Evolutionary conservation across 129 eudicot species (phyloP), one percentile per base, ranked within the genome.

Genomic region (Oenanthe sinensis): DNA sequence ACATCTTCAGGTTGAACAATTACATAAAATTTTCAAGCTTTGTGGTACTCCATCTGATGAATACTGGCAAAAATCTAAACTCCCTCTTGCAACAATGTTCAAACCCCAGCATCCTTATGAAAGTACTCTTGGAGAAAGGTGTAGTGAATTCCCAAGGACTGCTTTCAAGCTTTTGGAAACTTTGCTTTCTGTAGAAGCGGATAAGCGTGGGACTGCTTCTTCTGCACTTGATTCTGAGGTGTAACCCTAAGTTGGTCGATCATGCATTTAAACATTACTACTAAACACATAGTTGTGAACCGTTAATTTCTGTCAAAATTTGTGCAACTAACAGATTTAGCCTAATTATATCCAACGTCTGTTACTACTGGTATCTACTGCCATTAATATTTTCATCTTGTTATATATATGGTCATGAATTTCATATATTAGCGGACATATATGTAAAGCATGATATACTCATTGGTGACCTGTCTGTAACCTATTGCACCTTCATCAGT

Each of bases 11-110:
- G 92, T 89, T 52, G 92, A 89, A 24, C 92, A 89, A 77, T 65
- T 89, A 74, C 92, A 89, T 80, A 89, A 84, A 78, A 88, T 88
- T 24, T 88, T 88, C 76, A 88, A 88, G 82, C 89, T 88, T 6
- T 88, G 92, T 54, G 92, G 92, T 6, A 84, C 92, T 22, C 92
- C 90, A n/a, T 87, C 88, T 13, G 92, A 89, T 3, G 90, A 84
- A 65, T 89, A 89, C 81, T 89, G 90, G 92, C 81, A 84, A 68
- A 86, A 77, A 48, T 82, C 87, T n/a, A 89, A 84, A 63, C 90
- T 86, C 80, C 90, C 92, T 75, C 90, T 84, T 46, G 88, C 92
- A 48, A 86, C 90, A 55, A 78, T 89, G 54, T 89, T 89, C 77
- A 89, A 89, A 63, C 92, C 92, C n/a, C 90, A 86, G 45, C 87